These are phyloP conservation scores for Colletotrichum scovillei DNA, from an alignment of 2,329 filamentous ascomycete genomes.

Conservation along the genomic window DNA sequence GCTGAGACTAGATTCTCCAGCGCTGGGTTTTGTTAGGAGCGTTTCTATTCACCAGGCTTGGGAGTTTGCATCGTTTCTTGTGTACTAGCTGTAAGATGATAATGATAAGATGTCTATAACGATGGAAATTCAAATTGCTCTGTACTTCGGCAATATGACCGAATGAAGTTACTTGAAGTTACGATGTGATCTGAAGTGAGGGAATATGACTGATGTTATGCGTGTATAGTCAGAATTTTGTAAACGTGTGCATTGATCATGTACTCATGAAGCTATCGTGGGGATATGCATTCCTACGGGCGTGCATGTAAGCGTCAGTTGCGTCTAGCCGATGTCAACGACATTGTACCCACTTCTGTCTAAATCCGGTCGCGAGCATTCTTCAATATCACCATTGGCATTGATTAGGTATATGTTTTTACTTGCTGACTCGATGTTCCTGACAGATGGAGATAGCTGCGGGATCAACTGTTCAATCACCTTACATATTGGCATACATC, in stretches of 20 bases:
- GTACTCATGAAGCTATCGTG: background rate
- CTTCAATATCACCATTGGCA: background rate
- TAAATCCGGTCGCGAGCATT: background rate
- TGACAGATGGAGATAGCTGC: too few species aligned
- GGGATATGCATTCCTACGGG: background rate
- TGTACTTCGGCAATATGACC: background rate
- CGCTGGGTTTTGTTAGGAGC: background rate
- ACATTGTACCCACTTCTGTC: background rate
- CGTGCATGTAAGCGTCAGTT: background rate
- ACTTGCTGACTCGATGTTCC: too few species aligned
- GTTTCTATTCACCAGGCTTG: background rate
- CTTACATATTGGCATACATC: too few species aligned
- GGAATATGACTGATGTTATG: background rate
- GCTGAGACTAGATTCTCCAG: background rate
- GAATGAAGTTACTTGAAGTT: background rate
- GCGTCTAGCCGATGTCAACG: background rate
- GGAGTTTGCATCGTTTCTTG: constrained; percentile 4
- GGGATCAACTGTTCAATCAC: too few species aligned
- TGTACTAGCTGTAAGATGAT: constrained; percentile 1
- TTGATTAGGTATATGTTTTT: too few species aligned
- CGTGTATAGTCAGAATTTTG: too few species aligned
- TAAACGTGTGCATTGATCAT: background rate
- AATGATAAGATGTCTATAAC: constrained; percentile 15
- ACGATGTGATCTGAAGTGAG: background rate
- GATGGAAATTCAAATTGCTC: background rate